Base-by-base conservation (phyloP, 352 stramenopile species). In the Albugo candida region DNA sequence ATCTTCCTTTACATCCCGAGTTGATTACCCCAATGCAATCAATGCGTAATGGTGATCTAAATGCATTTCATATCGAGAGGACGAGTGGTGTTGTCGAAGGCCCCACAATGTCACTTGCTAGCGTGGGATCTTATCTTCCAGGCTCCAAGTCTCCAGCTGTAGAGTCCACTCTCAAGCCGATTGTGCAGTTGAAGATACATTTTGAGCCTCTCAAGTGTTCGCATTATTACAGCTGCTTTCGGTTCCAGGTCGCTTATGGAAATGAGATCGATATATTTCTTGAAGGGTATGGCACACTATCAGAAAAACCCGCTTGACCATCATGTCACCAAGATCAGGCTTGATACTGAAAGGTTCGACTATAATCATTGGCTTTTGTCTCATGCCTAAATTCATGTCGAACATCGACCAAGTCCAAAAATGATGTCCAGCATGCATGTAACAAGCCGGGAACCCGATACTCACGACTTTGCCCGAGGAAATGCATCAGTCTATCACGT, bases 401-500 rank as follows among this genome's bases (percentile, higher is more conserved):
- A 31, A 31, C 24, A 31, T 31, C 24, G 24, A 31, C 24, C 8
- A 31, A 8, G 24, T 31, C 8, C 8, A 8, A 31, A 8, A 31
- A 31, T 31, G 24, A 31, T 8, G 24, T 31, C 24, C 24, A 31
- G 24, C 24, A 31, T 31, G 24, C 24, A 31, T 31, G 8, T 11
- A 3, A 48, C n/a, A 48, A 18, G 41, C 71, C 71, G 5, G 71
- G 71, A 0, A 74, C 67, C 20, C 64, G 54, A 41, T 81, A 84
- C 50, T 71, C 74, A 12, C 55, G 63, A 12, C 65, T 81, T 44
- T 62, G 77, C n/a, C 62, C 68, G n/a, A 87, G 51, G 48, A 87
- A 87, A 34, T 60, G 70, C 75, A 87, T 87, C 51, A 92, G 66
- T 18, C 71, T 61, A 48, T 72, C 67, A 39, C 80, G 72, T 17